Conservation (phyloP, 805 yeast species). For the Saccharomyces eubayanus region DNA sequence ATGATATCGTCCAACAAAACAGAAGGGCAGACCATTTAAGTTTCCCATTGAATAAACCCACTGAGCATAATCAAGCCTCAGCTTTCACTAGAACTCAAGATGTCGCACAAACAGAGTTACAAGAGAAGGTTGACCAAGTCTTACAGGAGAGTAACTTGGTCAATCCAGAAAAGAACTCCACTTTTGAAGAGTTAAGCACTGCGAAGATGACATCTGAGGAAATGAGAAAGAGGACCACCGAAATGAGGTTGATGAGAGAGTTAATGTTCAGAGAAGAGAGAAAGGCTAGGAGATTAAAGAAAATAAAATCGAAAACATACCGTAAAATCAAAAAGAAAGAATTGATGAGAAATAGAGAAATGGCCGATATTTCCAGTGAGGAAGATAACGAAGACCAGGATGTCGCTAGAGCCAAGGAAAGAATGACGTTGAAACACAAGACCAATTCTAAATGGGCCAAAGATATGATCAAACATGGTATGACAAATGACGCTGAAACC, state of each 20-base stretch:
- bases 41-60: conserved; percentile 51
- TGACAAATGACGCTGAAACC: conserved; percentile 76
- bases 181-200: conserved; percentile 78
- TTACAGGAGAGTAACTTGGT: conserved; percentile 57
- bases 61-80: conserved; percentile 41
- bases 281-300: conserved; percentile 83
- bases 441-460: conserved; percentile 86
- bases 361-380: conserved; percentile 44
- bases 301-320: conserved; percentile 87
- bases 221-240: conserved; percentile 63
- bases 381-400: conserved; percentile 57
- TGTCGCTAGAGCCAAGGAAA: conserved; percentile 73
- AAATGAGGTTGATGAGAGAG: conserved; percentile 86
- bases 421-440: conserved; percentile 88
- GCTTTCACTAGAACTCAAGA: conserved; percentile 43
- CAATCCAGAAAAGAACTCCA: conserved; percentile 68
- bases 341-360: conserved; percentile 54
- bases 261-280: conserved; percentile 92
- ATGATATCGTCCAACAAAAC: conserved; percentile 67
- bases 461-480: conserved; percentile 79
- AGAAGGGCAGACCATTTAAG: conserved; percentile 77
- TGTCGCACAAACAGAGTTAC: conserved; percentile 52
- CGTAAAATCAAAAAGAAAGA: conserved; percentile 83
- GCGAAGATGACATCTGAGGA: conserved; percentile 79
- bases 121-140: conserved; percentile 51